Evolutionary conservation across 495 filamentous ascomycete species (phyloP), one percentile per base, ranked within the genome.

Genomic region (Sordaria brevicollis): DNA sequence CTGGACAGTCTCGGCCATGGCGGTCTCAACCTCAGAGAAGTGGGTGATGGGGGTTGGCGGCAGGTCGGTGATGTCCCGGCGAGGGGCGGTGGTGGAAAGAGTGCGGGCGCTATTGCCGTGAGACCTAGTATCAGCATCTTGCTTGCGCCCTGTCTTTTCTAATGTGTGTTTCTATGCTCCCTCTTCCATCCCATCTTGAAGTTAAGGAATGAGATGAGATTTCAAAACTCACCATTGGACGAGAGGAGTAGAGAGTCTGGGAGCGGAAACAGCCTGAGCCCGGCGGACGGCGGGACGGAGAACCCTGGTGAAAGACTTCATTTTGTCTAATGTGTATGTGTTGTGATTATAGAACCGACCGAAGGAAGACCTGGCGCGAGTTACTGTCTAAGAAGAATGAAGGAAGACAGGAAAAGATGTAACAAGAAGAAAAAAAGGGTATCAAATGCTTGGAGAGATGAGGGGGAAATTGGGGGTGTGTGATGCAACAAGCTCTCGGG

Each of bases 41-140:
- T 94, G 93, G 69, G 91, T 90, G 81, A 99, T 97, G 31, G 95
- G 96, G 0, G 94, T 98, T 0, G 95, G 95, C 7, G 89, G 88
- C 73, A 96, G 83, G 35, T 87, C 86, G 78, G 92, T 91, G 38
- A 71, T 29, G 68, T 84, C 82, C 69, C 84, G 87, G 71, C 87
- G 86, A 69, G 83, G 80, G 67, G 85, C 71, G 0, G 92, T 93
- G 35, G 88, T 88, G n/a, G 92, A 92, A 73, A 96, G 86, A 21
- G 88, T 83, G 83, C 91, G 85, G 73, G 85, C 81, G 73, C 85
- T 91, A 34, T 17, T 6, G 19, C 5, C 31, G 71, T 3, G 65
- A 25, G 33, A 29, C 49, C 25, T 17, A 31, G 49, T 31, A 31
- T 62, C 11, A 62, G 39, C 74, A 72, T 69, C 71, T 76, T 21